Base-by-base conservation (phyloP, 73 alveolate species). In the Paraurostyla sp. region DNA sequence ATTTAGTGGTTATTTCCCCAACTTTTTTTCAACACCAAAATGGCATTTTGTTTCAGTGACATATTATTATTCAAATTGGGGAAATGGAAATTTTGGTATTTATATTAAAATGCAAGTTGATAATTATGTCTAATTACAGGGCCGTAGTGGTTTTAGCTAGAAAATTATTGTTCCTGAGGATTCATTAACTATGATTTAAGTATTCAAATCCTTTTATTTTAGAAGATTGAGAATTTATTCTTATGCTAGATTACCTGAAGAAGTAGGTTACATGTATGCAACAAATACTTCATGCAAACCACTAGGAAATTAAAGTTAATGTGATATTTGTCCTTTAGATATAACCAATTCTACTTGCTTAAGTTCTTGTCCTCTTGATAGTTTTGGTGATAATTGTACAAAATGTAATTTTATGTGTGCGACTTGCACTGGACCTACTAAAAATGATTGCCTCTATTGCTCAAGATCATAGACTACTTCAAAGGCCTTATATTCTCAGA, bases 371-470 rank as follows among this genome's bases (percentile, higher is more conserved):
- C 11, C 29, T n/a, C 15, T 9, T 11, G 42, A 40, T 15, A 6
- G 11, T 4, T 69, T 69, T 25, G 84, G 63, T 2, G 84, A 69
- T 11, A 69, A 38, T 23, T 69, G 84, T 43, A 43, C 59, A 35
- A 13, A 9, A 6, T 69, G 84, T 63, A 7, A 69, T 29, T 13
- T 32, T 7, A 7, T 69, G 11, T 69, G 84, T 35, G 84, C 63
- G 4, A 9, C 6, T 43, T 69, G 84, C 41, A n/a, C 9, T 7
- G 63, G 63, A 15, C 65, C 84, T 32, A n/a, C 65, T 33, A 69
- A 40, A 69, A 9, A 36, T 43, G 84, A 43, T 69, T 69, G 84
- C 35, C 22, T 41, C 4, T 36, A 11, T 7, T 69, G 84, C 38
- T 9, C 65, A 13, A 69, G 41, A 36, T 3, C n/a, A 4, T 2